phyloP scores from a whole-genome alignment of 352 stramenopile species.

The Aphanomyces cochlioides region DNA sequence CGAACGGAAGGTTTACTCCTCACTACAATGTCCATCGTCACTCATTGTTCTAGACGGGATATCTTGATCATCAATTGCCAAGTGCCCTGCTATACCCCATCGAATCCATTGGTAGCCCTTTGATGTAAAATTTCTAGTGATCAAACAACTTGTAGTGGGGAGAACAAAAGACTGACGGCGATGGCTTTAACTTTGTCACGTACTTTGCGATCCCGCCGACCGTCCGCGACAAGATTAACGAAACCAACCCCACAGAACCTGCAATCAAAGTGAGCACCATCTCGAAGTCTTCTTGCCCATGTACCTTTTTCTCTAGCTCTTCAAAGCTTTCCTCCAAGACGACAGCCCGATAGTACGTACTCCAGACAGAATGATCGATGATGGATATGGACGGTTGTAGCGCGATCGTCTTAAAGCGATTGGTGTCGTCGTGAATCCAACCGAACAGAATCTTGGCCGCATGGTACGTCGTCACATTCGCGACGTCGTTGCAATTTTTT shows the following conservation, averaged over 20 bases:
- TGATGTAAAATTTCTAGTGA: too few relatives aligned
- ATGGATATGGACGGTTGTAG: slow-evolving; percentile 34
- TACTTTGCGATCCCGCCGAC: slow-evolving; percentile 64
- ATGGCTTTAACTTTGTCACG: slow-evolving; percentile 76
- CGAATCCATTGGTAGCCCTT: slow-evolving; percentile 51
- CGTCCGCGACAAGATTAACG: slow-evolving; percentile 55
- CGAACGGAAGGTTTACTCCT: not conserved
- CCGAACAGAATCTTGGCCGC: slow-evolving; percentile 63
- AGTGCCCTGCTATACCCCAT: slow-evolving; percentile 75
- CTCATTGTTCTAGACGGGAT: slow-evolving; percentile 35
- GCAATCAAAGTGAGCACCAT: slow-evolving; percentile 44
- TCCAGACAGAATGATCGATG: slow-evolving; percentile 29
- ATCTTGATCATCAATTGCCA: slow-evolving; percentile 82
- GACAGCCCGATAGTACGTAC: slow-evolving; percentile 38
- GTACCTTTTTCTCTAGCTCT: slow-evolving; percentile 32
- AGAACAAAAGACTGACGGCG: slow-evolving; percentile 65
- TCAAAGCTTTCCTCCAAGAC: slow-evolving; percentile 45
- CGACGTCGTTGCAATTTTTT: too few relatives aligned
- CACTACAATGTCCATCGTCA: too few relatives aligned
- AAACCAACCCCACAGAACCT: slow-evolving; percentile 41
- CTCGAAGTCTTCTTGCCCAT: not conserved
- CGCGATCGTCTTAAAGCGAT: slow-evolving; percentile 81
- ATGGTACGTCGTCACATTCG: slow-evolving; percentile 29
- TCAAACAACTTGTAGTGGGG: slow-evolving; percentile 40
- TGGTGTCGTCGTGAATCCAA: slow-evolving; percentile 69